Base-by-base conservation (phyloP, 306 rosid species). In the Sindora glabra region DNA sequence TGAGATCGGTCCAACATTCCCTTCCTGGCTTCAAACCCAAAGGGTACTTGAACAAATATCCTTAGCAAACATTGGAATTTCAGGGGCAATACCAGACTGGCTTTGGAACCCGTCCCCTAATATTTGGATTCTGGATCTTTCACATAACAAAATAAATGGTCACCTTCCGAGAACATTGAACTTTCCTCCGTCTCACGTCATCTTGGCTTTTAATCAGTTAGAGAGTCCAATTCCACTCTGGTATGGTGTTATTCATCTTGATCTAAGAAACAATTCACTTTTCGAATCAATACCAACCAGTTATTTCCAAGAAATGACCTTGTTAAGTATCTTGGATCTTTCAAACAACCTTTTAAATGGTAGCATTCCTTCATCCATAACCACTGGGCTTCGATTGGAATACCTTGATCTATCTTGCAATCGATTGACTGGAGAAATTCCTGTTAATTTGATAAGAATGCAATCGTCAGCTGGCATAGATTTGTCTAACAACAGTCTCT, bases 381-480 rank as follows among this genome's bases (percentile, higher is more conserved):
- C 45, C 45, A 34, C 9, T 59, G 5, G 71, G 71, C 72, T 64
- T 8, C 55, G 48, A 12, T 19, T 40, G 18, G 5, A 50, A 41
- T 42, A 48, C 27, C 15, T 77, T 41, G 48, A 68, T 45, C 75
- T 77, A 58, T 72, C 78, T 3, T 10, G 4, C 4, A 77, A 77
- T 21, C 49, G 27, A 12, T 39, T 77, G 16, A n/a, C n/a, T 26
- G 78, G 75, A 1, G 12, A 21, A 11, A 49, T 72, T 44, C 68
- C 63, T 1, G 22, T 67, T 22, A 59, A 62, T 21, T 63, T 65
- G 70, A 63, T 10, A 8, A 5, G 10, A n/a, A 18, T 26, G 38
- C 59, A 27, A 25, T 1, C 0, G 14, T 16, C 29, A 26, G 15
- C 9, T 25, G 45, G 6, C 7, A 27, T 68, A 26, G 49, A 29